Conservation (phyloP, 2,329 filamentous ascomycete species). For the Mariannaea elegans region DNA sequence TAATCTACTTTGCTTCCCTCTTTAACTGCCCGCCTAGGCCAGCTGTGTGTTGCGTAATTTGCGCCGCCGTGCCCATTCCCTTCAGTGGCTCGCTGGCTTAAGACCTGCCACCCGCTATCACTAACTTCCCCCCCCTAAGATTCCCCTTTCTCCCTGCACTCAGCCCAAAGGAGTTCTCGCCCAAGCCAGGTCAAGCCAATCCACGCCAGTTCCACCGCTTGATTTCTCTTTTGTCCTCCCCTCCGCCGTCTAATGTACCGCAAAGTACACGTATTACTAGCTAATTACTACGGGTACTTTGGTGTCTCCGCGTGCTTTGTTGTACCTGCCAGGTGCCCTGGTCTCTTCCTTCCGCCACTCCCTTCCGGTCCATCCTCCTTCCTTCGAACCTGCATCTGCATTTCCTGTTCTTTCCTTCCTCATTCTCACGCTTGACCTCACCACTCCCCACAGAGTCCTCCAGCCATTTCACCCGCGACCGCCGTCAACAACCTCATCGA, state of each 20-base stretch:
- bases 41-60: constrained; percentile 23
- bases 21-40: no score
- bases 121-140: constrained; percentile 2
- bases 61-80: constrained; percentile 19
- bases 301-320: constrained; percentile 17
- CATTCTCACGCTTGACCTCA: constrained; percentile 23
- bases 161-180: constrained; percentile 4
- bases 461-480: constrained; percentile 34
- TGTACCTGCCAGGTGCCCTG: constrained; percentile 24
- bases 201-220: constrained; percentile 19
- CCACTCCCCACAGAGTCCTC: constrained; percentile 30
- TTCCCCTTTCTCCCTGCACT: constrained; percentile 30
- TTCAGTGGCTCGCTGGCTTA: constrained; percentile 15
- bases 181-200: constrained; percentile 35
- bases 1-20: constrained; percentile 20
- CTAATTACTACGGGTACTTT: constrained; percentile 30
- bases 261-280: constrained; percentile 20
- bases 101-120: constrained; percentile 1
- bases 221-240: constrained; percentile 27
- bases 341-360: constrained; percentile 24
- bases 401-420: constrained; percentile 30
- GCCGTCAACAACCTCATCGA: constrained; percentile 32
- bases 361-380: constrained; percentile 19
- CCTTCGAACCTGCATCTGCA: constrained; percentile 24
- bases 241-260: constrained; percentile 19